Base-by-base conservation (phyloP, 805 yeast species). In the Metschnikowia santaceciliae region DNA sequence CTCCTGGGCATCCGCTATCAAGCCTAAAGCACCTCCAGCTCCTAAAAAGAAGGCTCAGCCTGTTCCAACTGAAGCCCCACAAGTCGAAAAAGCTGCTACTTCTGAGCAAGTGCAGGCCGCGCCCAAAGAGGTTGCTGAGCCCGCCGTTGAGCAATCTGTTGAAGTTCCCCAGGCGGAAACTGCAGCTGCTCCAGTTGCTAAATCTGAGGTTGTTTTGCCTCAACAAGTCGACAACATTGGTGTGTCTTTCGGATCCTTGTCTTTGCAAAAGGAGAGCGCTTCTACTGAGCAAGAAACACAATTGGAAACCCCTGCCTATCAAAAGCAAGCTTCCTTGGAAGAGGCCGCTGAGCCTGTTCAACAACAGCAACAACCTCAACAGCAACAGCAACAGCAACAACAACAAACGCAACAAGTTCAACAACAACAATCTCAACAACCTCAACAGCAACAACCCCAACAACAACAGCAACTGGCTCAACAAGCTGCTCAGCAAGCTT, bases 1-100 rank as follows among this genome's bases (percentile, higher is more conserved):
- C 7, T 75, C 89, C 4, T 84, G 90, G 88, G 89, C 90, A 32
- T 80, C 90, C 15, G 80, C 85, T 59, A 84, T 84, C 47, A 69
- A 76, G 49, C 77, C 76, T 39, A 72, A 71, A 59, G 67, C 71
- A 46, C 84, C 89, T 42, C 33, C 47, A 11, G 55, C 44, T 26
- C 54, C 52, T 8, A 55, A 55, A 50, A 75, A 77, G 61, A 52
- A 39, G 35, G 42, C 36, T 6, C 47, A 51, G 44, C 66, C 72
- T 35, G 53, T 51, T 46, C 67, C 61, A 51, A 42, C 48, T 26
- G 66, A 65, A 32, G 63, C 66, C 34, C 61, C 67, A 55, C 30
- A 32, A 10, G 4, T 19, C 13, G 47, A 34, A 15, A 35, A 35
- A 23, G 40, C 47, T 26, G 54, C 68, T 15, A n/a, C 34, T 52